Conservation (phyloP, 345 rosid species). For the Acer yangbiense region DNA sequence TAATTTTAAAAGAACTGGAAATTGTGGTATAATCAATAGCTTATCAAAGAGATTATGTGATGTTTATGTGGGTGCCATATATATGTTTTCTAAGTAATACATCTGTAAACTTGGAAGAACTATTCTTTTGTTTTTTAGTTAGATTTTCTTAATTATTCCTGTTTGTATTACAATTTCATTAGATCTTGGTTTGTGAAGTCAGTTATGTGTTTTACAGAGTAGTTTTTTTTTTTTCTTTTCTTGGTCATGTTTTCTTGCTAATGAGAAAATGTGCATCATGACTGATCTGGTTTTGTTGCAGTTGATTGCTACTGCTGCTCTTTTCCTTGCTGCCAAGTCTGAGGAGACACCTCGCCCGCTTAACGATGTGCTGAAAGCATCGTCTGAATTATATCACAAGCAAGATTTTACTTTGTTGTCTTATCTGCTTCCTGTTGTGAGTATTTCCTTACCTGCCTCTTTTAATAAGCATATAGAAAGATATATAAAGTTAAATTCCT, state of each 20-base stretch:
- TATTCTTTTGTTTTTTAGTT: background rate
- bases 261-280: constrained; percentile 6
- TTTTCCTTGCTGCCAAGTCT: constrained; percentile 75
- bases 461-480: background rate
- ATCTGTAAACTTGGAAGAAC: background rate
- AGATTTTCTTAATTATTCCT: background rate
- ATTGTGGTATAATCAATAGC: background rate
- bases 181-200: background rate
- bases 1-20: background rate
- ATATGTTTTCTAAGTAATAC: background rate
- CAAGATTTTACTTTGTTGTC: constrained; percentile 64
- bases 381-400: constrained; percentile 67
- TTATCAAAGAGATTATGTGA: background rate
- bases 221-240: background rate
- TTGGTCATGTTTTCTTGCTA: background rate
- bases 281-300: constrained; percentile 34
- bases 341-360: constrained; percentile 86
- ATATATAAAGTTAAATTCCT: background rate
- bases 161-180: background rate
- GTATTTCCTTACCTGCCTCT: constrained; percentile 26
- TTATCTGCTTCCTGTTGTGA: constrained; percentile 66
- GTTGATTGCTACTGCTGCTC: constrained; percentile 78
- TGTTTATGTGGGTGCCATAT: background rate
- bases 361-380: constrained; percentile 55
- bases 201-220: background rate